Conservation (phyloP, 176 grass and related monocot genomes). For the Ensete ventricosum region DNA sequence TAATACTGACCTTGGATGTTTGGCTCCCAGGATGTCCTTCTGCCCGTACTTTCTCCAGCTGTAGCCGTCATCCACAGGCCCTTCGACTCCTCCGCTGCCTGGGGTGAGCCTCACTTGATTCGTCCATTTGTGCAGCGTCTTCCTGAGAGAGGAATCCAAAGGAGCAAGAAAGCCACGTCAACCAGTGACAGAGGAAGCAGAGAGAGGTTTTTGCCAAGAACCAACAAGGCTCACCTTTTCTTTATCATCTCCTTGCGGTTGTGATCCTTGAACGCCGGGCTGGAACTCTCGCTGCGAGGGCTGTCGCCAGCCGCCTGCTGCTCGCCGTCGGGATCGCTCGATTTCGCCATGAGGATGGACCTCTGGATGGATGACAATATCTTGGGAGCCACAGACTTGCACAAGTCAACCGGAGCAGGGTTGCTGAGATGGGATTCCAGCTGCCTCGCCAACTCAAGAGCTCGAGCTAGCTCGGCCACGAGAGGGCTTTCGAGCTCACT, state of each 20-base stretch:
- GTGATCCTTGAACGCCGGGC: conserved; percentile 27
- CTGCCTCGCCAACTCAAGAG: conserved; percentile 43
- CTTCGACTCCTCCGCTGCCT: conserved; percentile 23
- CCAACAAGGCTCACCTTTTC: conserved; percentile 40
- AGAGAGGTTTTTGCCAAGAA: not conserved
- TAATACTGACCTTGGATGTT: conserved; percentile 61
- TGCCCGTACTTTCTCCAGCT: conserved; percentile 97
- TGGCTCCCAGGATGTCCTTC: conserved; percentile 89
- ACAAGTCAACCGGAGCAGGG: conserved; percentile 19
- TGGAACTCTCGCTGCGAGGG: conserved; percentile 42
- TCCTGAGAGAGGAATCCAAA: conserved; percentile 26
- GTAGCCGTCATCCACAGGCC: conserved; percentile 46
- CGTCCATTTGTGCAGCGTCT: conserved; percentile 30
- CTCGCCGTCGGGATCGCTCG: conserved; percentile 1
- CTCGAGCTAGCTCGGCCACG: conserved; percentile 41
- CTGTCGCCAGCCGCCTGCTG: conserved; percentile 21
- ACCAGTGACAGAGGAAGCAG: not conserved
- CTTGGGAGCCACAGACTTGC: conserved; percentile 32
- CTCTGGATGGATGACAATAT: conserved; percentile 40
- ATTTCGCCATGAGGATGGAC: conserved; percentile 38
- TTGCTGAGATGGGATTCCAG: conserved; percentile 39
- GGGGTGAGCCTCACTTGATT: conserved; percentile 40
- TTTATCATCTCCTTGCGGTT: conserved; percentile 36
- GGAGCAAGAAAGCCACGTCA: not conserved
- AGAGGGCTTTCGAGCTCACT: conserved; percentile 25